Conservation (phyloP, 169 alveolate species). For the Eimeria falciformis region DNA sequence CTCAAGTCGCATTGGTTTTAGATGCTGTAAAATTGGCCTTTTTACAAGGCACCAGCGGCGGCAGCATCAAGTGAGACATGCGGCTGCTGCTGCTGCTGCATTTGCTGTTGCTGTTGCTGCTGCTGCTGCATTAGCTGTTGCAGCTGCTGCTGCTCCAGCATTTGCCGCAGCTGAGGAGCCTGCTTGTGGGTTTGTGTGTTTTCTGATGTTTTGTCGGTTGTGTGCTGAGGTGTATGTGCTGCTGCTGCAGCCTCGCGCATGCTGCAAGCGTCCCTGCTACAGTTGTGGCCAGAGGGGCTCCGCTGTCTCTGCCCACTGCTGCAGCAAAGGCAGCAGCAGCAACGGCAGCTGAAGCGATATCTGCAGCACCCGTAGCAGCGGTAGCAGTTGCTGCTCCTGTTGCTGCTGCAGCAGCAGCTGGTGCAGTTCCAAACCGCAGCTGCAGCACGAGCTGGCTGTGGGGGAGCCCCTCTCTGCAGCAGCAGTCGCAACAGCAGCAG, state of each 20-base stretch:
- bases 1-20: conserved; percentile 50
- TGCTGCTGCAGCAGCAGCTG: conserved; percentile 42
- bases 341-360: conserved; percentile 34
- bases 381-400: conserved; percentile 27
- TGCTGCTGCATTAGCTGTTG: no score
- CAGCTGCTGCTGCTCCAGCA: no score
- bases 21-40: conserved; percentile 42
- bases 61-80: background rate
- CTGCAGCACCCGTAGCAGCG: conserved; percentile 31
- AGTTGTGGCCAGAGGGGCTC: conserved; percentile 24
- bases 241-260: conserved; percentile 47
- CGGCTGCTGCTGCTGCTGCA: conserved; percentile 30
- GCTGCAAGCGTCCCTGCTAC: conserved; percentile 50
- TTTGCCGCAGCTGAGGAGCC: background rate
- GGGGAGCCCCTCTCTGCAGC: conserved; percentile 66
- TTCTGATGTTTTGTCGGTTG: background rate
- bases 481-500: conserved; percentile 77
- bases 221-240: background rate
- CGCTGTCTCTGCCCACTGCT: conserved; percentile 40
- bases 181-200: background rate
- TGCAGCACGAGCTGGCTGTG: conserved; percentile 65
- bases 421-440: conserved; percentile 18
- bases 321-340: conserved; percentile 29
- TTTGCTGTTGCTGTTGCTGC: conserved; percentile 28
- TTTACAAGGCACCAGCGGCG: conserved; percentile 21